Evolutionary conservation across 805 yeast species (phyloP), one percentile per base, ranked within the genome.

Genomic region (Pichia ethanolica): DNA sequence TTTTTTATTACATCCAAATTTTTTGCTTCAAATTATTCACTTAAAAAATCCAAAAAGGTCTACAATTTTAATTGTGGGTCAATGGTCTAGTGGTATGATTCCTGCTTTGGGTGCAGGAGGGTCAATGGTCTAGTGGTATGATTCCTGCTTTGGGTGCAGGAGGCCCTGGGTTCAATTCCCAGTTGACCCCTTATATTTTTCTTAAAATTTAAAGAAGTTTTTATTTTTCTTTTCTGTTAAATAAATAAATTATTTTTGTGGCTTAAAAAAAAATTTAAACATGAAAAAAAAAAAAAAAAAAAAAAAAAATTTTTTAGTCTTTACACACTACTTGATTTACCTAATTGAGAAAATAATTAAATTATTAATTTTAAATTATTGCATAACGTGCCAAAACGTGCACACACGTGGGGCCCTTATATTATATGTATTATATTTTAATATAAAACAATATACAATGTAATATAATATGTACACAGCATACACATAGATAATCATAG

Each of bases 151-250:
- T 71, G 77, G 77, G 77, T 63, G 74, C 72, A 71, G 68, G 75
- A 71, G 75, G 76, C 73, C 75, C 76, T 71, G 76, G 76, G 76
- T 72, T 72, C 75, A 70, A 71, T 71, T 72, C 76, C 76, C 76
- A 71, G 66, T 57, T 56, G 61, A 60, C 66, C 66, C 66, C 66
- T 28, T 28, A 28, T 8, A 6, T 28, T 28, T 28, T 28, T 5
- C 32, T 8, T n/a, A n/a, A n/a, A n/a, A n/a, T n/a, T n/a, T n/a
- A n/a, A 26, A 42, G 4, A 9, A 13, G 20, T 37, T 37, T 14
- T 50, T 52, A 35, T 47, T 56, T 57, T 48, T 44, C 20, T 1
- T 38, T 39, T 53, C 11, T 5, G 9, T 30, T 35, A 28, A 10
- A 12, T 20, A 13, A 7, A 20, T 5, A 39, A 7, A 6, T 26